These are phyloP conservation scores for Oenanthe sinensis DNA, from an alignment of 129 eudicot genomes.

Conservation along the genomic window DNA sequence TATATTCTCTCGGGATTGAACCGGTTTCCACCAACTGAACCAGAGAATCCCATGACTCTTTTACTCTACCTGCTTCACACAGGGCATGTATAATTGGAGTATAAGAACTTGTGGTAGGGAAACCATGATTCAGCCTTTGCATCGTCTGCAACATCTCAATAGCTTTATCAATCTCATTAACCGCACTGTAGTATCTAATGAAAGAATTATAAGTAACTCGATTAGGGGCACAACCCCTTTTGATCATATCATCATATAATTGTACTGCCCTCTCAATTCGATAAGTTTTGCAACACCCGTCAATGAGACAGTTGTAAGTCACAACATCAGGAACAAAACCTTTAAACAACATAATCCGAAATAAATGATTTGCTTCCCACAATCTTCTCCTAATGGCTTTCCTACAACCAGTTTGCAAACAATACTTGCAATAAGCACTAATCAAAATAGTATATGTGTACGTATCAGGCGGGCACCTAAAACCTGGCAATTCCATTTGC, in stretches of 20 bases:
- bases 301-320: slow-evolving; percentile 80
- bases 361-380: slow-evolving; percentile 94
- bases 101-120: slow-evolving; percentile 66
- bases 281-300: slow-evolving; percentile 87
- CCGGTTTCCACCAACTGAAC: slow-evolving; percentile 72
- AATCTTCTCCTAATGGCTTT: slow-evolving; percentile 76
- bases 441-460: slow-evolving; percentile 76
- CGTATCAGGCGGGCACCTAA: slow-evolving; percentile 72
- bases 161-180: slow-evolving; percentile 77
- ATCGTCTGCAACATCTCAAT: slow-evolving; percentile 64
- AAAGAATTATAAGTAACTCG: slow-evolving; percentile 76
- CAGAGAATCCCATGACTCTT: slow-evolving; percentile 53
- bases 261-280: slow-evolving; percentile 79
- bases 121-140: slow-evolving; percentile 52
- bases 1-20: slow-evolving; percentile 75
- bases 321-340: slow-evolving; percentile 92
- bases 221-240: slow-evolving; percentile 60
- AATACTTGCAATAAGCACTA: slow-evolving; percentile 63
- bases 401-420: slow-evolving; percentile 61
- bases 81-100: slow-evolving; percentile 79
- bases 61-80: slow-evolving; percentile 69
- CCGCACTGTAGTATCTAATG: slow-evolving; percentile 60
- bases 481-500: slow-evolving; percentile 93
- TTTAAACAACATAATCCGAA: slow-evolving; percentile 73
- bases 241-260: slow-evolving; percentile 64